Evolutionary conservation across 192 early-diverging fungal species (phyloP), one percentile per base, ranked within the genome.

Genomic region (Coemansia sp.): DNA sequence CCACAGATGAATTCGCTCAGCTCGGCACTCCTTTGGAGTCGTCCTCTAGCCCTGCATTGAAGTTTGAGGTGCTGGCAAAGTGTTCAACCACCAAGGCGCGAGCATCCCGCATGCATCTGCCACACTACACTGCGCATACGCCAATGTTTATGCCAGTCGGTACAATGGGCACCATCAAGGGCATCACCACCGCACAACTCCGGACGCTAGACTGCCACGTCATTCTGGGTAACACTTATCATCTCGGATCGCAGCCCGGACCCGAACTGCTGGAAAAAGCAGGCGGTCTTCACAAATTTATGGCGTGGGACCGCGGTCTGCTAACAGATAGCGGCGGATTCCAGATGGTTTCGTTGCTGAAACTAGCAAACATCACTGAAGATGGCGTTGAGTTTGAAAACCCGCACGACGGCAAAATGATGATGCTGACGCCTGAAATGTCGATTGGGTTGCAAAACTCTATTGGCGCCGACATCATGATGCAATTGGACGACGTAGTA

Each of bases 141-240:
- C 92, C 92, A 28, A 88, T 91, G 68, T 94, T 94, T 55, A 94
- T 94, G 92, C 92, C 92, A 2, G 92, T 94, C 26, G 92, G 87
- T 8, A 94, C 92, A 10, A 89, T 91, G 81, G 92, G 89, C 15
- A 86, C 90, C 10, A 83, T 94, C 62, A 94, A 94, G 65, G 92
- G 92, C 36, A 73, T 94, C 64, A 91, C 91, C 12, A 84, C 87
- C 21, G 69, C 87, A 37, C 92, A 94, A 66, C 68, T 94, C 46
- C 84, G 87, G 64, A 81, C 83, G 36, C 78, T 90, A 20, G 84
- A 87, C 64, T 92, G 91, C 75, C 90, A 91, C 59, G 88, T 94
- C 59, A 92, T 94, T 70, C 78, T 94, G 20, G 90, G 90, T 48
- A 94, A 94, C 72, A 94, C 92, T 1, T 92, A 94, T 80, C 92